Conservation (phyloP, 1,139 yeast species). For the Suhomyces wounanorum region DNA sequence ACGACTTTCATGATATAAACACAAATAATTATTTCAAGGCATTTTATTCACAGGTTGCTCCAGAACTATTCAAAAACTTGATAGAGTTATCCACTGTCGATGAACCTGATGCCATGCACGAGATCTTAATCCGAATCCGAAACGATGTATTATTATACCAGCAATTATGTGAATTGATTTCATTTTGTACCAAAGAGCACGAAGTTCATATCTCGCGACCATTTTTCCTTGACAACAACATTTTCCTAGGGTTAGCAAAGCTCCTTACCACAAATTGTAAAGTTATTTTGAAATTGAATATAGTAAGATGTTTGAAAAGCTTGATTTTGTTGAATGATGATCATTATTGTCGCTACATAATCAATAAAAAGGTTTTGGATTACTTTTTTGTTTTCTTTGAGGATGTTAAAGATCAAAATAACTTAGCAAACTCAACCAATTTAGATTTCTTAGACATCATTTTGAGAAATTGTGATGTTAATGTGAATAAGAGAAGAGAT, state of each 20-base stretch:
- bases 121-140: conserved; percentile 15
- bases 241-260: conserved; percentile 55
- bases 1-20: conserved; percentile 41
- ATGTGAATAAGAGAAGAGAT: conserved; percentile 25
- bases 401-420: conserved; percentile 54
- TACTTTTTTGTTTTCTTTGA: conserved; percentile 53
- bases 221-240: conserved; percentile 58
- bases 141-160: conserved; percentile 52
- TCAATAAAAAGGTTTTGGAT: conserved; percentile 55
- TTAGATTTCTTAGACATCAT: conserved; percentile 67
- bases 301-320: conserved; percentile 62
- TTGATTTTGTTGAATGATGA: conserved; percentile 64
- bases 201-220: conserved; percentile 55
- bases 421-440: conserved; percentile 74
- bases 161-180: conserved; percentile 67
- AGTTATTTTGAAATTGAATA: conserved; percentile 62
- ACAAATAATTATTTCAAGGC: conserved; percentile 56
- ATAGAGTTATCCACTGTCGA: conserved; percentile 28
- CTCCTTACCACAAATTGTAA: conserved; percentile 41
- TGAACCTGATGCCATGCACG: conserved; percentile 9
- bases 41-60: conserved; percentile 66
- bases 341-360: conserved; percentile 55
- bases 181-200: conserved; percentile 68
- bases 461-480: conserved; percentile 32
- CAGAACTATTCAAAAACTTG: conserved; percentile 54